Evolutionary conservation across 2,329 filamentous ascomycete genomes (phyloP), one percentile per base, ranked within the genome.

Genomic region (Orbilia ellipsospora): DNA sequence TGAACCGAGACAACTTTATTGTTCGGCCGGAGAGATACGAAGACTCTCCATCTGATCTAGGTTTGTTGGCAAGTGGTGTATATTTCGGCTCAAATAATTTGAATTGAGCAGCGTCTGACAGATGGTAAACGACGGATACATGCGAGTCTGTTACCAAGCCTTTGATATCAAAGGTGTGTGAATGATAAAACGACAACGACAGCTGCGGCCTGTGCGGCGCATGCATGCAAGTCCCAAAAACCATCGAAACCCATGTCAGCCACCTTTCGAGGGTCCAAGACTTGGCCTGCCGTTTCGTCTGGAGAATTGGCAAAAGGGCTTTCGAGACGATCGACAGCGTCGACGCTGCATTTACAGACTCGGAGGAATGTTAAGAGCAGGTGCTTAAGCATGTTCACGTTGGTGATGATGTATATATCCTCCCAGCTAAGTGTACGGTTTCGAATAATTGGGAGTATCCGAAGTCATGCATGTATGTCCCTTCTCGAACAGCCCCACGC

Each of bases 171-270:
- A 72, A 50, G 60, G 40, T 57, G 66, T 72, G 52, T 59, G 50
- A 57, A 70, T 70, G 66, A 63, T 70, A 63, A 64, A 31, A 31
- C 7, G 28, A 36, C 31, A 36, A 64, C 59, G 59, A 72, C 52
- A 57, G 36, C 67, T 72, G 59, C 44, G 60, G 60, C 67, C 67
- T 72, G 67, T 20, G 54, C 57, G 51, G 51, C 59, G 66, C 15
- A 64, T 72, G 67, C 72, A 75, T 69, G 72, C 72, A 55, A 59
- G 64, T 75, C 69, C 64, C 63, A 75, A 69, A 65, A 65, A 65
- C 26, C 68, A 60, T 40, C 13, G 7, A 40, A 36, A 50, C 48
- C 69, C 69, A 69, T 68, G 64, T 50, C 51, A 64, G 72, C 72
- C 72, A 75, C 59, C 48, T 26, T 52, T 64, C 59, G 36, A 57